These are phyloP conservation scores for Macrocybe sp. DNA, from an alignment of 1,284 basidiomycete species.

Conservation along the genomic window DNA sequence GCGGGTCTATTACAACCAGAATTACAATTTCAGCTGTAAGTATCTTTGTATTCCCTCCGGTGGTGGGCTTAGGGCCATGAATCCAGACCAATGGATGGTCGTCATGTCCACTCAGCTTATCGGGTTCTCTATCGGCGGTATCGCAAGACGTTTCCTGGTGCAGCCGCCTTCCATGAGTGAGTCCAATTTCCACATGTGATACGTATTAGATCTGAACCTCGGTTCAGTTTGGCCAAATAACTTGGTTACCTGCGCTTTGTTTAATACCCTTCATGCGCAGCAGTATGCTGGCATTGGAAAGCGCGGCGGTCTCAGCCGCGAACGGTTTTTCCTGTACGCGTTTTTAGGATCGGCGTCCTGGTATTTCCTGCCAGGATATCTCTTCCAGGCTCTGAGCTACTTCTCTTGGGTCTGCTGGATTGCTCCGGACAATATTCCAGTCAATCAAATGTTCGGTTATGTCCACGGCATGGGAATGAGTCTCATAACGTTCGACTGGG, in stretches of 20 bases:
- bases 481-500: slow-evolving; percentile 70
- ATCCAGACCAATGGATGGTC: slow-evolving; percentile 68
- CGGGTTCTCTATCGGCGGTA: slow-evolving; percentile 86
- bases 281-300: slow-evolving; percentile 58
- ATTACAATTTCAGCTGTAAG: slow-evolving; percentile 58
- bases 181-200: slow-evolving; percentile 17
- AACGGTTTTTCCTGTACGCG: slow-evolving; percentile 73
- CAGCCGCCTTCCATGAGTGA: slow-evolving; percentile 90
- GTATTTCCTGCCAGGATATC: slow-evolving; percentile 73
- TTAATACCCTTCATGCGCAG: slow-evolving; percentile 72
- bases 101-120: slow-evolving; percentile 84
- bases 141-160: slow-evolving; percentile 74
- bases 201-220: slow-evolving; percentile 5
- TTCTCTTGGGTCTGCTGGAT: slow-evolving; percentile 65
- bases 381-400: slow-evolving; percentile 62
- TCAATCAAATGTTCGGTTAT: slow-evolving; percentile 81
- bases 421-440: slow-evolving; percentile 57
- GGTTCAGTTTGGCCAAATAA: slow-evolving; percentile 78
- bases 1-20: slow-evolving; percentile 63
- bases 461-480: slow-evolving; percentile 75
- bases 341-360: slow-evolving; percentile 56
- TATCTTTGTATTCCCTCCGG: slow-evolving; percentile 3
- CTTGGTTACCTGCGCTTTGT: slow-evolving; percentile 78
- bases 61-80: not conserved
- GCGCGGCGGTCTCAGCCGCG: slow-evolving; percentile 65